phyloP scores from a whole-genome alignment of 2,329 filamentous ascomycete species.

The Ophiostoma novo-ulmi region DNA sequence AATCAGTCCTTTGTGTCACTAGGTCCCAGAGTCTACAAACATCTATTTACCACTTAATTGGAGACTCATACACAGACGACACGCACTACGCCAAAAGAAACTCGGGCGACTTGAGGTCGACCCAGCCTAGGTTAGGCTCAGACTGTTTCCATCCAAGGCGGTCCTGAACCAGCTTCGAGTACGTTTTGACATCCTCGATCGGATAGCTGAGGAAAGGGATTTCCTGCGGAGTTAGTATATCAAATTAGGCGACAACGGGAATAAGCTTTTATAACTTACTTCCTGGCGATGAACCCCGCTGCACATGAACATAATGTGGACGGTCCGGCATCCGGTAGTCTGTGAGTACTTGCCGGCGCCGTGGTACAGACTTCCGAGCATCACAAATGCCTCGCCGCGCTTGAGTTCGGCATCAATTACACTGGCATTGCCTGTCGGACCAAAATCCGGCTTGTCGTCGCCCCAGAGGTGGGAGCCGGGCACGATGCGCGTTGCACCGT shows the following conservation, averaged over 20 bases:
- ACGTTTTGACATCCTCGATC: constrained; percentile 10
- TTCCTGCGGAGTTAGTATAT: constrained; percentile 3
- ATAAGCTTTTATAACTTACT: not conserved
- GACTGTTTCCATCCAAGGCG: constrained; percentile 13
- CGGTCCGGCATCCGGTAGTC: not conserved
- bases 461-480: constrained; percentile 12
- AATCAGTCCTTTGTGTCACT: not conserved
- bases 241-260: not conserved
- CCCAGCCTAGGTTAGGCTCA: constrained; percentile 9
- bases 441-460: constrained; percentile 12
- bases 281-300: constrained; percentile 8
- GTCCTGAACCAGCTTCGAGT: constrained; percentile 1
- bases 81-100: not conserved
- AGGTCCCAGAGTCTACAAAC: not conserved
- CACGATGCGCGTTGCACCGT: constrained; percentile 13
- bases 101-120: constrained; percentile 9
- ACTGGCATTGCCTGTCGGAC: not conserved
- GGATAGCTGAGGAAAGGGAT: constrained; percentile 11
- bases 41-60: not conserved
- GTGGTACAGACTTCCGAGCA: constrained; percentile 2
- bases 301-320: constrained; percentile 15
- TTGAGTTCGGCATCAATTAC: not conserved
- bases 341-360: constrained; percentile 11
- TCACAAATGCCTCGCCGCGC: constrained; percentile 8
- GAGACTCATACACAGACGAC: not conserved